Evolutionary conservation across 768 basidiomycete genomes (phyloP), one percentile per base, ranked within the genome.

Genomic region (Chiua virens): DNA sequence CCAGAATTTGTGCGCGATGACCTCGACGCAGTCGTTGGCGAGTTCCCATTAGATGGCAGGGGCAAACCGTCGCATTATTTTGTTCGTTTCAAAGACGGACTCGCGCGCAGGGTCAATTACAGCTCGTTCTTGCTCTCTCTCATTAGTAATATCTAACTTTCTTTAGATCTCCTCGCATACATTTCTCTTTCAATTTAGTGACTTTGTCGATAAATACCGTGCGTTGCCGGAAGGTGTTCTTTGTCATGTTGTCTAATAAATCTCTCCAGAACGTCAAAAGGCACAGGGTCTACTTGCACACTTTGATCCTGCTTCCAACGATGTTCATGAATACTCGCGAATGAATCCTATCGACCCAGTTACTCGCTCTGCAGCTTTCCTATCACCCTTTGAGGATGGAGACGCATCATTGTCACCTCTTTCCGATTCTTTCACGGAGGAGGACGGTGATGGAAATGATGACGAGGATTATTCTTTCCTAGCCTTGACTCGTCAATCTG

Each of bases 241-340:
- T 39, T 49, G 9, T 45, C 22, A 28, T 27, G 8, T 52, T 28
- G 14, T 49, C 52, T 61, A n/a, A 63, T 45, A 23, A 17, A 28
- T 32, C 42, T 9, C 32, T 47, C 23, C 52, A 89, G 87, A 76
- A 57, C 69, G 61, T 38, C 76, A 55, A 46, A 76, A 80, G 61
- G 62, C 53, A 27, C 64, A 60, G 6, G 80, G 78, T 18, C 54
- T 63, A 8, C 71, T 86, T 20, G 64, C 64, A 1, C 61, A 66
- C 0, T 90, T 91, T 64, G 79, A 89, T 58, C 87, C 87, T 20
- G 75, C 78, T 20, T 80, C 79, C 4, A 48, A 54, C 15, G 55
- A 63, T 34, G 74, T 90, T 10, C 83, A 87, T 58, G 81, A 81
- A 20, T 60, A 74, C 21, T 84, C 83, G 42, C 83, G 86, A 37